These are phyloP conservation scores for Chenopodium album DNA, from an alignment of 148 eudicot species.

Conservation along the genomic window DNA sequence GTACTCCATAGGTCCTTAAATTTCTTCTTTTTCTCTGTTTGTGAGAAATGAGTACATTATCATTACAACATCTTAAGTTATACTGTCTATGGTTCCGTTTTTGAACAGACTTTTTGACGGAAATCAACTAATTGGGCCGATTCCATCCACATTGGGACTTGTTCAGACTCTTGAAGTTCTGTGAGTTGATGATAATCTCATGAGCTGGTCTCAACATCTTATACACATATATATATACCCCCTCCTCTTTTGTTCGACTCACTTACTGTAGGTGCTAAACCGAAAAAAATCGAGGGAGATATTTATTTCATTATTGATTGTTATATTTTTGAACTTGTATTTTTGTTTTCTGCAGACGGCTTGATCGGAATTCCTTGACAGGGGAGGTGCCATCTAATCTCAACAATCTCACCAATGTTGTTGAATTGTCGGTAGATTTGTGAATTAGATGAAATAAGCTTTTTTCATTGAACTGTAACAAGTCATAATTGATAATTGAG, in stretches of 20 bases:
- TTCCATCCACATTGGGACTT: conserved; percentile 67
- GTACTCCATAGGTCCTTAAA: too few relatives aligned
- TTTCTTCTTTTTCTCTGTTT: background rate
- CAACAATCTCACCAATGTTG: conserved; percentile 64
- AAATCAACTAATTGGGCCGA: conserved; percentile 60
- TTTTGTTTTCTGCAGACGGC: conserved; percentile 47
- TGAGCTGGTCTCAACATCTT: conserved; percentile 1
- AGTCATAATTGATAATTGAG: conserved; percentile 4
- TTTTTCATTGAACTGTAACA: background rate
- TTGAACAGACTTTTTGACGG: conserved; percentile 68
- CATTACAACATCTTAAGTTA: background rate
- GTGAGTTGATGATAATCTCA: conserved; percentile 50
- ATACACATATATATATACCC: background rate
- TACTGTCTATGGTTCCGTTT: background rate
- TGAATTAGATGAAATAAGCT: background rate
- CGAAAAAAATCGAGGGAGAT: too few relatives aligned
- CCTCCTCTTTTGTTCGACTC: too few relatives aligned
- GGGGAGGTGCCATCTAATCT: conserved; percentile 68
- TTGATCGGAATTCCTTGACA: conserved; percentile 64
- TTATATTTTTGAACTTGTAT: too few relatives aligned
- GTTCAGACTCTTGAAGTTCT: conserved; percentile 80
- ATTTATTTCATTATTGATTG: too few relatives aligned
- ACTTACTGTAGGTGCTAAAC: too few relatives aligned
- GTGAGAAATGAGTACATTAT: background rate
- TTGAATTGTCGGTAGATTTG: conserved; percentile 64